A percentile compares a stretch with the other conserved stretches of the same genome.
Evolutionary conservation across 345 rosid genomes (phyloP).

Genomic region (Lenwebbia sp.): DNA sequence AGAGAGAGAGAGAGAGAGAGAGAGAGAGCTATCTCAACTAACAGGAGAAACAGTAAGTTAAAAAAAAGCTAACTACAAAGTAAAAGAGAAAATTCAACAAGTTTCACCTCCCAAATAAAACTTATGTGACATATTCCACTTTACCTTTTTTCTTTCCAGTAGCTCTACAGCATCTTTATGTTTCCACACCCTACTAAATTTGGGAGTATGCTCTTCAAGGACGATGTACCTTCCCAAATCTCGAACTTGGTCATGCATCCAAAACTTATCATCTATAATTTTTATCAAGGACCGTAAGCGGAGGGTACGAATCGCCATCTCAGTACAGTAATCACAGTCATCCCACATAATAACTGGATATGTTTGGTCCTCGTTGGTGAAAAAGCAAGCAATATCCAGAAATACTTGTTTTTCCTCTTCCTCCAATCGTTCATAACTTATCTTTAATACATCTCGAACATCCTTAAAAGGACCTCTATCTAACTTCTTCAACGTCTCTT

Average conservation of each 20-base stretch:
- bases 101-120: accelerated
- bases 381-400: background rate
- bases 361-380: background rate
- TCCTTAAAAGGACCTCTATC: background rate
- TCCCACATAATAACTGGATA: background rate
- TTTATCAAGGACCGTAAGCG: background rate
- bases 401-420: no score
- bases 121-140: background rate
- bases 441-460: background rate
- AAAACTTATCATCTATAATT: background rate
- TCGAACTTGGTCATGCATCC: background rate
- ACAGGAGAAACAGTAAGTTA: background rate
- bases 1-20: background rate
- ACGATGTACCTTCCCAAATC: background rate
- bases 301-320: background rate
- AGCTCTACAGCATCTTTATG: background rate
- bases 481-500: background rate
- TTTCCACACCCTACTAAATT: background rate
- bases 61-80: background rate
- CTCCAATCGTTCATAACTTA: background rate
- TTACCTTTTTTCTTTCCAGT: background rate
- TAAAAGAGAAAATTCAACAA: background rate
- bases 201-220: background rate
- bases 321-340: background rate
- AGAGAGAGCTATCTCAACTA: background rate